Base-by-base conservation (phyloP, 2,329 filamentous ascomycete genomes). In the Colletotrichum gigasporum region DNA sequence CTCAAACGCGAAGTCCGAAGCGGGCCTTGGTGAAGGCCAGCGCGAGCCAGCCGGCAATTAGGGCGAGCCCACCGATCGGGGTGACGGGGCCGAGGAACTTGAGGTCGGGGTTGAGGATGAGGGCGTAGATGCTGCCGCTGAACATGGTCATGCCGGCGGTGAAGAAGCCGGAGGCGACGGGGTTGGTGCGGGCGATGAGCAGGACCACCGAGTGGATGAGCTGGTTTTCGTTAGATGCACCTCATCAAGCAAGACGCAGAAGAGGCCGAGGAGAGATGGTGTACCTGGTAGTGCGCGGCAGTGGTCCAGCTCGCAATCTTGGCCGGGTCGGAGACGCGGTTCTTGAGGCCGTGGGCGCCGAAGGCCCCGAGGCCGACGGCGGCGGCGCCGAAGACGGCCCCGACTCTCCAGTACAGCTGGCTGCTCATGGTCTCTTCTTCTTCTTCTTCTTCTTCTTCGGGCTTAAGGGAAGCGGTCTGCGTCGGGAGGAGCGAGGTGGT, bases 131-230 rank as follows among this genome's bases (percentile, higher is more conserved):
- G 71, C 83, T 87, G 2, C 89, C 89, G 63, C 83, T 87, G 75
- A 91, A 91, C 81, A 90, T 83, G 4, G 86, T 86, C 80, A 91
- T 90, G 53, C 89, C 89, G 0, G 86, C 86, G 0, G 85, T 84
- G 72, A 91, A 85, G n/a, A 90, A 78, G 2, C 76, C 76, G 53
- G 84, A 84, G 16, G 88, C 87, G 20, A 88, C 70, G 30, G 83
- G 85, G 70, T 87, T 85, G 67, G 83, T 79, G 10, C 87, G 86
- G 2, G 86, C 81, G 18, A 90, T 76, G 24, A 91, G 85, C 47
- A 91, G 76, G 39, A 85, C 85, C 30, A 84, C 80, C 12, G 87
- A 86, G 77, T 91, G 89, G 48, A 90, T 77, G 45, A 91, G 81
- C 88, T 91, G 70, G 39, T 12, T 50, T 52, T 26, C 3, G 45